Percentiles rank a stretch among this genome's conserved stretches.
These are phyloP conservation scores for Trichopus zeylanicus DNA, from an alignment of 116 monocot species.

Conservation along the genomic window DNA sequence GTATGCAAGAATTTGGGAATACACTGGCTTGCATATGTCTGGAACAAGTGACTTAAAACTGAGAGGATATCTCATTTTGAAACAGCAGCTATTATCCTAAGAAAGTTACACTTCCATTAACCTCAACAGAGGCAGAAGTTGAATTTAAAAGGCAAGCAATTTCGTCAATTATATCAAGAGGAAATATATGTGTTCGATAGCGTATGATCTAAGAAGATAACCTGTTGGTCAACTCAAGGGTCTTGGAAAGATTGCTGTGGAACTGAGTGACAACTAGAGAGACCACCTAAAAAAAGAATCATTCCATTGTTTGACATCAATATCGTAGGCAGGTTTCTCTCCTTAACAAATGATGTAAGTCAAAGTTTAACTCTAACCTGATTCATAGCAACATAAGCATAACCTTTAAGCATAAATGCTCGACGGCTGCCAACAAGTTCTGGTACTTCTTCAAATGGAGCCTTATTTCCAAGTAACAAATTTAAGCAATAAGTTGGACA, in stretches of 20 bases:
- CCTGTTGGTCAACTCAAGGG: constrained; percentile 90
- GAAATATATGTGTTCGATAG: neutral
- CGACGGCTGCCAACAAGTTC: constrained; percentile 76
- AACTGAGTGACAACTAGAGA: constrained; percentile 83
- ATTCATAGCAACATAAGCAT: constrained; percentile 94
- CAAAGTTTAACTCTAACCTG: constrained; percentile 39
- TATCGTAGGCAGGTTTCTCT: neutral
- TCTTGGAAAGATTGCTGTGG: constrained; percentile 82
- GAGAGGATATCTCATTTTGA: too few relatives aligned
- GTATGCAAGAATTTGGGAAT: too few relatives aligned
- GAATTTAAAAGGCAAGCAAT: neutral
- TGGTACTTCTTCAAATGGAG: constrained; percentile 95
- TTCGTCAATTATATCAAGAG: neutral
- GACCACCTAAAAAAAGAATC: constrained; percentile 42
- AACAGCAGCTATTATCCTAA: too few relatives aligned
- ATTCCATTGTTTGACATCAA: neutral
- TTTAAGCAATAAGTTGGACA: neutral
- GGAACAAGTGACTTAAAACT: too few relatives aligned
- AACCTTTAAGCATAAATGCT: constrained; percentile 80
- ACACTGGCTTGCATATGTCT: too few relatives aligned
- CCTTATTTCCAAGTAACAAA: constrained; percentile 35
- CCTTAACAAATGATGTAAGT: neutral
- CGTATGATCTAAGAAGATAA: constrained; percentile 14
- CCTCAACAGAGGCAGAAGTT: too few relatives aligned
- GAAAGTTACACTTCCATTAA: too few relatives aligned